Percentiles rank a stretch among this genome's conserved stretches.
phyloP scores from a whole-genome alignment of 768 basidiomycete genomes.

The Pilatotrama ljubarskyi region DNA sequence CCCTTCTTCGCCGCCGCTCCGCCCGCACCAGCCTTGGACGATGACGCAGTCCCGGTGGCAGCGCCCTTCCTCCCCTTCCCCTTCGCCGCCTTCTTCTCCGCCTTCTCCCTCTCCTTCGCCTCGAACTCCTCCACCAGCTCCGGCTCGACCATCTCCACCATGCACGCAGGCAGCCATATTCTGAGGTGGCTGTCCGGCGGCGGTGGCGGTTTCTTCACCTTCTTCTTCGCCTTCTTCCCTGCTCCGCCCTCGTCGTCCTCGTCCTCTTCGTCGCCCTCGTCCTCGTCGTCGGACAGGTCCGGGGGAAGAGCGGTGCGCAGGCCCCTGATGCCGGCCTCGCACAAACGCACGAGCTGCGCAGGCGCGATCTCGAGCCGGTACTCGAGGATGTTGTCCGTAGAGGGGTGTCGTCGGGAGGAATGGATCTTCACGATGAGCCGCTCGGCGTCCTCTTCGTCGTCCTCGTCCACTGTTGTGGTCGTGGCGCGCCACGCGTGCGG shows the following conservation, averaged over 20 bases:
- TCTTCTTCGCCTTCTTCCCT: slow-evolving; percentile 34
- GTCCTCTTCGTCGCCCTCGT: slow-evolving; percentile 50
- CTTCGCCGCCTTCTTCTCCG: slow-evolving; percentile 51
- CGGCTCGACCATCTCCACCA: slow-evolving; percentile 70
- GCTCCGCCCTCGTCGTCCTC: slow-evolving; percentile 48
- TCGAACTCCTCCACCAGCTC: slow-evolving; percentile 63
- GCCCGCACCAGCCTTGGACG: no score
- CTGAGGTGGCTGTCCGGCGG: slow-evolving; percentile 59
- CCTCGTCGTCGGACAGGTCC: slow-evolving; percentile 30
- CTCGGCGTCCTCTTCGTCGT: slow-evolving; percentile 38
- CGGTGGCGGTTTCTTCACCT: slow-evolving; percentile 43
- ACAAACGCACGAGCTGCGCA: slow-evolving; percentile 59
- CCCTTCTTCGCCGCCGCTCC: slow-evolving; percentile 23
- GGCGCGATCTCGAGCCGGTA: slow-evolving; percentile 81
- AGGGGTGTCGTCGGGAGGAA: slow-evolving; percentile 62
- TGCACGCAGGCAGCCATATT: slow-evolving; percentile 82
- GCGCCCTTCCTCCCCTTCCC: slow-evolving; percentile 9
- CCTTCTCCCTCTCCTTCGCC: slow-evolving; percentile 46
- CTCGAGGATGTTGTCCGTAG: slow-evolving; percentile 70
- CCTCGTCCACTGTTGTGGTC: neutral
- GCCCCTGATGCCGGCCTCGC: slow-evolving; percentile 67
- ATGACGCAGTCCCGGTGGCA: slow-evolving; percentile 1
- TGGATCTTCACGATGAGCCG: slow-evolving; percentile 66
- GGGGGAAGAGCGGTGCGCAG: slow-evolving; percentile 41
- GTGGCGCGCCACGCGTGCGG: slow-evolving; percentile 1